Percentiles rank a stretch among this genome's conserved stretches.
phyloP scores from a whole-genome alignment of 306 rosid genomes.

The Cicer pinnatifidum region DNA sequence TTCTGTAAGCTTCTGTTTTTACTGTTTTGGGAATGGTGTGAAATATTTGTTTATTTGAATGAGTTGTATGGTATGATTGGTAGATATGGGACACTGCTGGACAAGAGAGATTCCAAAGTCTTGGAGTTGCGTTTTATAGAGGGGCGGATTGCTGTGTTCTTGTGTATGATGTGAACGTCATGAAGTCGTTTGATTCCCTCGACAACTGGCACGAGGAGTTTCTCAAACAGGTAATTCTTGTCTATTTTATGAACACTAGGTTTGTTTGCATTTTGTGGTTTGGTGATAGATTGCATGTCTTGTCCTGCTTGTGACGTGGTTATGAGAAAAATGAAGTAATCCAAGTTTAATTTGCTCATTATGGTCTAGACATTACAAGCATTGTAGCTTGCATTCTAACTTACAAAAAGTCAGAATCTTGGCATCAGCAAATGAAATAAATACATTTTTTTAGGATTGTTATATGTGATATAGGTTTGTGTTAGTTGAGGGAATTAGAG shows the following conservation, averaged over 20 bases:
- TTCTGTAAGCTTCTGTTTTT: constrained; percentile 30
- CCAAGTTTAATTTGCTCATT: constrained; percentile 9
- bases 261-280: constrained; percentile 17
- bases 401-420: not conserved
- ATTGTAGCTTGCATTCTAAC: constrained; percentile 8
- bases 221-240: constrained; percentile 75
- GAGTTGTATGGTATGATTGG: constrained; percentile 34
- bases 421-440: not conserved
- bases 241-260: constrained; percentile 1
- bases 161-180: constrained; percentile 85
- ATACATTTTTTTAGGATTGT: not conserved
- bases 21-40: constrained; percentile 5
- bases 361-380: not conserved
- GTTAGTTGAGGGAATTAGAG: not conserved
- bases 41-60: constrained; percentile 12
- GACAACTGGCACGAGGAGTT: constrained; percentile 97
- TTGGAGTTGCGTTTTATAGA: constrained; percentile 90
- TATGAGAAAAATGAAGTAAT: not conserved
- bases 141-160: constrained; percentile 96
- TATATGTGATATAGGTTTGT: not conserved
- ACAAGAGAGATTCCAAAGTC: constrained; percentile 96
- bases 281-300: constrained; percentile 16
- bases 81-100: constrained; percentile 99
- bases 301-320: constrained; percentile 1
- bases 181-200: constrained; percentile 91